Conservation (phyloP, 2,329 filamentous ascomycete genomes). For the Camptophora hylomeconis region DNA sequence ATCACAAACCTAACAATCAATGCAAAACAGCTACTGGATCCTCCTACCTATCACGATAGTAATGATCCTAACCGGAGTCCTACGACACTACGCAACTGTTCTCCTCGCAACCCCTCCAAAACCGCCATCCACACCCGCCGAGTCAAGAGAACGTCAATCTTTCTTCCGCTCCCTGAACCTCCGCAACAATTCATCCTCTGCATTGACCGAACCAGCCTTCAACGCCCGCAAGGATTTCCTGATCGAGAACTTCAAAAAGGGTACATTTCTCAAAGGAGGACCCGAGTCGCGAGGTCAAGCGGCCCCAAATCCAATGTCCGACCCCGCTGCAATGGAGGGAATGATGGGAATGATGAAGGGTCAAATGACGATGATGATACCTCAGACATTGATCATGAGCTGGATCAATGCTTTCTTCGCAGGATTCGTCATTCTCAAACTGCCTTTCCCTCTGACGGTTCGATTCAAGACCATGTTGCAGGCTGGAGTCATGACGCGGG, state of each 20-base stretch:
- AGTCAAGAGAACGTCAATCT: conserved; percentile 66
- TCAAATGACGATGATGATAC: conserved; percentile 99
- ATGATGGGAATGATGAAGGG: conserved; percentile 99
- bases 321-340: conserved; percentile 93
- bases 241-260: conserved; percentile 68
- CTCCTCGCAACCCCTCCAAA: conserved; percentile 78
- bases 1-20: conserved; percentile 7
- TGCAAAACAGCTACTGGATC: conserved; percentile 76
- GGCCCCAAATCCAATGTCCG: conserved; percentile 83
- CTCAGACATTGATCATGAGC: conserved; percentile 97
- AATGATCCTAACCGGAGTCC: conserved; percentile 91
- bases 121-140: conserved; percentile 48
- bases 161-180: conserved; percentile 75
- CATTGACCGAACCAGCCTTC: conserved; percentile 67
- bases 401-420: conserved; percentile 99
- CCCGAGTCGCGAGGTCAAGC: conserved; percentile 76
- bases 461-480: conserved; percentile 99
- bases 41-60: conserved; percentile 92
- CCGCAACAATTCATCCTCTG: conserved; percentile 68
- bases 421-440: conserved; percentile 96
- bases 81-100: conserved; percentile 92
- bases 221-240: conserved; percentile 68
- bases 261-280: conserved; percentile 70
- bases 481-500: conserved; percentile 85
- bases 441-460: conserved; percentile 92